Evolutionary conservation across 495 filamentous ascomycete species (phyloP), one percentile per base, ranked within the genome.

Genomic region (Aspergillus carlsbadensis): DNA sequence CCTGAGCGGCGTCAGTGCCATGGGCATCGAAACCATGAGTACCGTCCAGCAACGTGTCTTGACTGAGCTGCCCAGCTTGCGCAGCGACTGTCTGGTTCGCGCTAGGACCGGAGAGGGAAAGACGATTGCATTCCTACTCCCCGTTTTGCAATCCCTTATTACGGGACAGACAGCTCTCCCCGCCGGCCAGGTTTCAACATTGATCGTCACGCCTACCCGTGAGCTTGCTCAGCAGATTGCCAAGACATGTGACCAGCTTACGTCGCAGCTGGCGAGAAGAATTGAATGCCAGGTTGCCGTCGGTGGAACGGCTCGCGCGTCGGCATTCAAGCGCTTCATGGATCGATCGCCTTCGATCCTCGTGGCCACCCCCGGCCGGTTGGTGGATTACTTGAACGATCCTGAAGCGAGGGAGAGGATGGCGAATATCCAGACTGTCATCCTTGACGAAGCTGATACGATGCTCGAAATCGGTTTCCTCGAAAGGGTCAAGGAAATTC

Each of bases 61-160:
- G 62, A 71, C 62, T 2, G 71, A 76, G 41, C 71, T 85, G 18
- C 81, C 82, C 18, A 69, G 58, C 31, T 75, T 77, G 70, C 70
- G 69, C 52, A 76, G 70, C 54, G 80, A 83, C 62, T 82, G 78
- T 43, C 71, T 80, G 14, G 89, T 89, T 37, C 89, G 92, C 74
- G 89, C 89, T 54, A 90, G 87, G 67, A 93, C 89, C n/a, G 89
- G 89, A 61, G 92, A 89, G 5, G 89, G 89, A 55, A 93, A 93
- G 67, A 93, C 89, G 1, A 76, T 91, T 35, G 89, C 87, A 15
- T 93, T 93, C 70, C 72, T 93, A 20, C 70, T 92, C 0, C 89
- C 89, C n/a, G 77, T 84, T 8, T 69, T 92, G 52, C 87, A 93
- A 65, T 82, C 81, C 44, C 75, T 90, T 15, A 65, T 91, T 21